These are phyloP conservation scores for Diddensiella santjacobensis DNA, from an alignment of 805 yeast species.

Conservation along the genomic window DNA sequence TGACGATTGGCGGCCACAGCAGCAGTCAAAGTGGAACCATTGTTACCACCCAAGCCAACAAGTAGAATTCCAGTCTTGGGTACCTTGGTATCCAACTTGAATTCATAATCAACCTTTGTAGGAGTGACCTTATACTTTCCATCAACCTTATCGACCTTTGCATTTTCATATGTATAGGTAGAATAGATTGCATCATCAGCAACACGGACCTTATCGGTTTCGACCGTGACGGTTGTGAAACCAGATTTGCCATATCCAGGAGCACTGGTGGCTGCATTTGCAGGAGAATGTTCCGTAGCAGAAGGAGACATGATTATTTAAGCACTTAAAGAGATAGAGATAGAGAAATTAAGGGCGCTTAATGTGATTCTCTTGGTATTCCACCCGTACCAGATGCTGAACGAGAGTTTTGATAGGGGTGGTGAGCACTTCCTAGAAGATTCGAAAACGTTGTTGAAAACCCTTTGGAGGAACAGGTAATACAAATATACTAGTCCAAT, in stretches of 20 bases:
- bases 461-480: not conserved
- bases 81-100: conserved; percentile 74
- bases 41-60: conserved; percentile 96
- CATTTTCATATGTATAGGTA: conserved; percentile 68
- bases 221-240: conserved; percentile 48
- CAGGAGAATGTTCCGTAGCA: conserved; percentile 25
- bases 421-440: conserved; percentile 40
- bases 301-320: conserved; percentile 33
- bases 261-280: conserved; percentile 27
- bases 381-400: conserved; percentile 42
- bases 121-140: conserved; percentile 68
- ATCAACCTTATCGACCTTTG: conserved; percentile 55
- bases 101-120: conserved; percentile 67
- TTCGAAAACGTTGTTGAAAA: conserved; percentile 38
- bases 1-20: conserved; percentile 82
- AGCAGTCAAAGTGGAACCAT: conserved; percentile 87
- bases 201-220: conserved; percentile 50
- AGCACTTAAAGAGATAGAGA: conserved; percentile 11
- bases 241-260: conserved; percentile 37
- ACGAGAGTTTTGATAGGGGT: conserved; percentile 41
- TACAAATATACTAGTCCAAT: not conserved
- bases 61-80: conserved; percentile 87
- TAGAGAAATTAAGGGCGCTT: conserved; percentile 6
- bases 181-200: conserved; percentile 49
- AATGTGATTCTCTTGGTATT: conserved; percentile 33